Evolutionary conservation across 441 rosid species (phyloP).

Genomic region (Manihot esculenta): DNA sequence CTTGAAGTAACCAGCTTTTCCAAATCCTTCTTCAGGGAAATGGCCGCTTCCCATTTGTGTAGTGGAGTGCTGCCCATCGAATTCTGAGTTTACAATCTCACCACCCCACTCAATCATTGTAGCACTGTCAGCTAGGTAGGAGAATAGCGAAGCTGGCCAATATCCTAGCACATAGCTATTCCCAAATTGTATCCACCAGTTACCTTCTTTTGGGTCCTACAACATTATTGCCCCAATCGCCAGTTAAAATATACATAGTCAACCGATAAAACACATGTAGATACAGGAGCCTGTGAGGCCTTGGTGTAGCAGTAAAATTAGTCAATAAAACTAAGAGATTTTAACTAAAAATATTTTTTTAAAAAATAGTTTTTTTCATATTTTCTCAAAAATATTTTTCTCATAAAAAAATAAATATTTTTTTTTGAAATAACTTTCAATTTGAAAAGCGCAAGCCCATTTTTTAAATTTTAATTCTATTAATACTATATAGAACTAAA

Average conservation of each 20-base stretch:
- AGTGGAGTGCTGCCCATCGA: conserved; percentile 74
- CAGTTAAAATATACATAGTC: background rate
- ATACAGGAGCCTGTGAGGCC: too few relatives aligned
- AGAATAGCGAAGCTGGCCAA: conserved; percentile 81
- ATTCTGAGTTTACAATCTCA: conserved; percentile 67
- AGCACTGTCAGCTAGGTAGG: conserved; percentile 71
- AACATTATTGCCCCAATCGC: conserved; percentile 4
- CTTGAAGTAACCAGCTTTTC: conserved; percentile 61
- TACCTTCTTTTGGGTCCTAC: conserved; percentile 85
- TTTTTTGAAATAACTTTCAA: too few relatives aligned
- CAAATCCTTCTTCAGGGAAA: conserved; percentile 81
- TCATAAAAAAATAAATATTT: too few relatives aligned
- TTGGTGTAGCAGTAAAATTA: too few relatives aligned
- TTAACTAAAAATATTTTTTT: too few relatives aligned
- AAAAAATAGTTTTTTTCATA: too few relatives aligned
- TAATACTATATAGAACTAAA: too few relatives aligned
- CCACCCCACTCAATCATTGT: conserved; percentile 92
- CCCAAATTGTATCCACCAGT: conserved; percentile 94
- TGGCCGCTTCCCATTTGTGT: conserved; percentile 85
- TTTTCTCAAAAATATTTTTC: too few relatives aligned
- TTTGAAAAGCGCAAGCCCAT: too few relatives aligned
- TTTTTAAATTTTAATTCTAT: too few relatives aligned
- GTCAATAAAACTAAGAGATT: too few relatives aligned
- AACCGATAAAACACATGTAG: too few relatives aligned
- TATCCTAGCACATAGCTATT: conserved; percentile 68